These are phyloP conservation scores for Magnolia sinica DNA, from an alignment of 164 flowering plant species.

Conservation along the genomic window DNA sequence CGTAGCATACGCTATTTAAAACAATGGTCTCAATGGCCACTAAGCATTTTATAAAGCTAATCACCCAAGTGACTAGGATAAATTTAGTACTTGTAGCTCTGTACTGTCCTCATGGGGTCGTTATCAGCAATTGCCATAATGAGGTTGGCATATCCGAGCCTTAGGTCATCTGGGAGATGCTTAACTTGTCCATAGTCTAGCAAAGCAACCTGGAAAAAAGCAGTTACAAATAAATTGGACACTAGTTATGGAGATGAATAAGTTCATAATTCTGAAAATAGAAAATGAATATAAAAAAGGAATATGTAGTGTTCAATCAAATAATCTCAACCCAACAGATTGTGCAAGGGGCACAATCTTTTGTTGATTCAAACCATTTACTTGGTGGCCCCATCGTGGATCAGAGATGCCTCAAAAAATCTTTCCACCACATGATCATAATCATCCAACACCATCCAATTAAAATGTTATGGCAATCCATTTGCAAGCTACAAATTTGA, in stretches of 20 bases:
- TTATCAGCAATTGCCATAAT: constrained; percentile 81
- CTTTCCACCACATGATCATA: too few relatives aligned
- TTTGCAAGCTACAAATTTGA: too few relatives aligned
- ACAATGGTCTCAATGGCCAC: not conserved
- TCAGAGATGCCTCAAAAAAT: too few relatives aligned
- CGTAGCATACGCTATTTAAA: not conserved
- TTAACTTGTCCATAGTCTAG: constrained; percentile 98
- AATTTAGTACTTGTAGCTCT: constrained; percentile 59
- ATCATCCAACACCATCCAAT: too few relatives aligned
- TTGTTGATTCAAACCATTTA: too few relatives aligned
- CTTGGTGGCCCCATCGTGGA: too few relatives aligned
- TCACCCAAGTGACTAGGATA: not conserved
- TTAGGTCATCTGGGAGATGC: constrained; percentile 75
- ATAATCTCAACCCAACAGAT: too few relatives aligned
- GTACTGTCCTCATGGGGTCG: constrained; percentile 51
- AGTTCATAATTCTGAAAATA: not conserved
- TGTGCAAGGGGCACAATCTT: too few relatives aligned
- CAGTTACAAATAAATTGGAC: not conserved
- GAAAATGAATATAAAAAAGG: not conserved
- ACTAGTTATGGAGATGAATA: not conserved
- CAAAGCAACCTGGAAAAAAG: constrained; percentile 67
- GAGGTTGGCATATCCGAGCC: constrained; percentile 87
- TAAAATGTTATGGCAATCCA: too few relatives aligned
- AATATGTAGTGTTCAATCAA: not conserved
- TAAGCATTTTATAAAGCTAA: not conserved